Evolutionary conservation across 2,329 filamentous ascomycete species (phyloP), one percentile per base, ranked within the genome.

Genomic region (Sclerotinia minor): DNA sequence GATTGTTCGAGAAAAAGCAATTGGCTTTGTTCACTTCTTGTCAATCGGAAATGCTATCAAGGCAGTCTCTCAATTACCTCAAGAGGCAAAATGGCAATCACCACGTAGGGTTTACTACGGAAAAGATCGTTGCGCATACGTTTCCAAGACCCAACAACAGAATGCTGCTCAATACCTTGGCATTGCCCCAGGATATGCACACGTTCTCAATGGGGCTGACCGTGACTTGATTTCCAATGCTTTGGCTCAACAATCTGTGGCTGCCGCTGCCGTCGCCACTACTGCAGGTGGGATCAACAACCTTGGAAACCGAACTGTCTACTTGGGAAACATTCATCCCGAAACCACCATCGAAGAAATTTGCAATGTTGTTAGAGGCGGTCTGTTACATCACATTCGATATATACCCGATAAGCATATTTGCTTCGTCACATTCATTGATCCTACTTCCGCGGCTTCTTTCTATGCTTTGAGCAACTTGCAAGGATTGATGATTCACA

Each of bases 351-450:
- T 98, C 74, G 95, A 99, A 82, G 95, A 99, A 82, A 99, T 99
- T 78, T 99, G 95, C 85, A 99, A 99, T 77, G 95, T 99, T 68
- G 95, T 99, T 64, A 89, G 95, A 72, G 95, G 95, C 69, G 95
- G 95, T 75, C 86, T 99, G 72, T 85, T 99, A 75, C 95, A 99
- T 79, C 95, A 99, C 79, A 96, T 99, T 79, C 92, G 95, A 74
- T 99, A 98, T 81, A 99, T 99, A 75, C 95, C 95, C 8, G 95
- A 99, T 83, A 99, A 99, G 87, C 95, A 99, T 81, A 99, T 99
- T 74, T 99, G 95, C 84, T 99, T 99, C 77, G 95, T 99, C 68
- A 99, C 95, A 1, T 99, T 99, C 81, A 98, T 99, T 79, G 95
- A 99, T 77, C 95, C 95, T 11, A 99, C 95, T 32, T 96, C 95